Evolutionary conservation across 768 basidiomycete genomes (phyloP).

Genomic region (Pholiota molesta): DNA sequence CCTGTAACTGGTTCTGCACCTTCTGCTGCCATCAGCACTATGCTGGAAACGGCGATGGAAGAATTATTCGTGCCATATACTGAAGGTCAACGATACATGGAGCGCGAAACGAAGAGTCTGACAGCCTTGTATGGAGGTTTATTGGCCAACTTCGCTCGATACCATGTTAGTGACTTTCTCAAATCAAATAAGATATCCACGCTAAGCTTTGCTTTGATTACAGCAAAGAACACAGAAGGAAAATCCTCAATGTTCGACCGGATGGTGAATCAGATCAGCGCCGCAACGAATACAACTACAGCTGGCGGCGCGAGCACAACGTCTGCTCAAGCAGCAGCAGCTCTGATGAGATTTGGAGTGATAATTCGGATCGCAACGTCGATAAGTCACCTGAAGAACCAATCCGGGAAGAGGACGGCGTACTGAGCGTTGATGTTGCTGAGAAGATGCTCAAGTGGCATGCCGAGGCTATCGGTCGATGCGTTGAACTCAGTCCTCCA

Average conservation of each 20-base stretch:
- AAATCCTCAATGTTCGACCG: slow-evolving; percentile 88
- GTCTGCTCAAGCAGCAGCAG: slow-evolving; percentile 85
- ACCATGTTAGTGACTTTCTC: slow-evolving; percentile 68
- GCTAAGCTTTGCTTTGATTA: slow-evolving; percentile 10
- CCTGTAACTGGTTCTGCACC: slow-evolving; percentile 47
- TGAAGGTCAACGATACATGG: slow-evolving; percentile 90
- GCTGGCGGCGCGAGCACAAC: slow-evolving; percentile 63
- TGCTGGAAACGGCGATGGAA: slow-evolving; percentile 96
- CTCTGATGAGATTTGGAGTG: slow-evolving; percentile 89
- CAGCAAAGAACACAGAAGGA: slow-evolving; percentile 63
- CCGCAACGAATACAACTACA: slow-evolving; percentile 69
- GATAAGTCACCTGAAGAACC: slow-evolving; percentile 69
- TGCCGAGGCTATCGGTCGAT: slow-evolving; percentile 94
- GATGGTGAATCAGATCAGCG: slow-evolving; percentile 86
- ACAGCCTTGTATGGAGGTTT: slow-evolving; percentile 76
- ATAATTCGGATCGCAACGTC: slow-evolving; percentile 56
- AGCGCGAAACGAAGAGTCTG: slow-evolving; percentile 86
- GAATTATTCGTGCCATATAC: slow-evolving; percentile 95
- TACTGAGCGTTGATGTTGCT: slow-evolving; percentile 72
- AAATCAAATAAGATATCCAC: background rate
- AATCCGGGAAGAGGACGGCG: slow-evolving; percentile 79
- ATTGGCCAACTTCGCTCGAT: slow-evolving; percentile 78
- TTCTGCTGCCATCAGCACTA: slow-evolving; percentile 66
- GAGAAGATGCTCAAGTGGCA: slow-evolving; percentile 97
- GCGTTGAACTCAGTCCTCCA: slow-evolving; percentile 82